phyloP scores from a whole-genome alignment of 306 rosid genomes.

The Pyrus betulifolia region DNA sequence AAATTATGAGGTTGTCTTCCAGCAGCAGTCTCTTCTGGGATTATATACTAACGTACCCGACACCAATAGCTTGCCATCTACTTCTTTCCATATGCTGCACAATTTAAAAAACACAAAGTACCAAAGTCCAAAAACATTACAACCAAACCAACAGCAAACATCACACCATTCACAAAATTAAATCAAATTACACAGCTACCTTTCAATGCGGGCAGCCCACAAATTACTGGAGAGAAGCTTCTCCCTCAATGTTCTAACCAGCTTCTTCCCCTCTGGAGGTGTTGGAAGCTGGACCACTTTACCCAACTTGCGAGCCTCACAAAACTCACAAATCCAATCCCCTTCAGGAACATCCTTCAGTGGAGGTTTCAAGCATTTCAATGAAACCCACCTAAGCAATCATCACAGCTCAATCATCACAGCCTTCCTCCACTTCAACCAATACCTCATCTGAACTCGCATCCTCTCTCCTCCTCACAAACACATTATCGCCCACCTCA shows the following conservation, averaged over 20 bases:
- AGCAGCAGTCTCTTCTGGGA: slow-evolving; percentile 81
- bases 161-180: not conserved
- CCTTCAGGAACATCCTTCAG: slow-evolving; percentile 77
- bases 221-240: slow-evolving; percentile 74
- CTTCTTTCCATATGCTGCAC: slow-evolving; percentile 78
- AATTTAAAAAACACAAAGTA: slow-evolving; percentile 2
- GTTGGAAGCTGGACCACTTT: slow-evolving; percentile 37
- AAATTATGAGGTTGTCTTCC: slow-evolving; percentile 92
- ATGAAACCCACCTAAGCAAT: slow-evolving; percentile 82
- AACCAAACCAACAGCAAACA: not conserved
- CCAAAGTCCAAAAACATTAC: not conserved
- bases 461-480: slow-evolving; percentile 77
- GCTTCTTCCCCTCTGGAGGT: slow-evolving; percentile 64
- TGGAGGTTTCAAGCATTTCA: slow-evolving; percentile 81
- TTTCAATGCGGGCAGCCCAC: slow-evolving; percentile 79
- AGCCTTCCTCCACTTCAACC: slow-evolving; percentile 53
- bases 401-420: slow-evolving; percentile 90
- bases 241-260: slow-evolving; percentile 66
- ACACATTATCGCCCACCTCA: slow-evolving; percentile 64
- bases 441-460: slow-evolving; percentile 57
- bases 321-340: slow-evolving; percentile 73
- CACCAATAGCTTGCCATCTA: slow-evolving; percentile 65
- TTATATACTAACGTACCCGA: slow-evolving; percentile 69
- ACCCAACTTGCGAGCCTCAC: slow-evolving; percentile 66
- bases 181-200: slow-evolving; percentile 14